Evolutionary conservation across 2,329 filamentous ascomycete genomes (phyloP).

Genomic region (Pleurostoma richardsiae): DNA sequence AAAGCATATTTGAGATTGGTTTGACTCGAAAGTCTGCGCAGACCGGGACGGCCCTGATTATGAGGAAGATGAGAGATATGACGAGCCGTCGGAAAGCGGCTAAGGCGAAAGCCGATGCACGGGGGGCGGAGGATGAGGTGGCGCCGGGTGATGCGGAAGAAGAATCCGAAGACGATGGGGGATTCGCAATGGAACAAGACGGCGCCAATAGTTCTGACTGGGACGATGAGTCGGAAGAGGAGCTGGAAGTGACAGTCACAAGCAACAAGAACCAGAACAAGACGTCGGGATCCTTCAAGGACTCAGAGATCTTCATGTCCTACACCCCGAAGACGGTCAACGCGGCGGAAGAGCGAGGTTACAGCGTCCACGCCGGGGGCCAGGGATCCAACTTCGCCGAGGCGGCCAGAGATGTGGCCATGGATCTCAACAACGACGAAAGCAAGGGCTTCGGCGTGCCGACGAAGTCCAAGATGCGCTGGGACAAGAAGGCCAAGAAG

Average conservation of each 20-base stretch:
- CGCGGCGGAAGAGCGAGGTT: slow-evolving; percentile 82
- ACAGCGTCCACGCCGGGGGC: slow-evolving; percentile 83
- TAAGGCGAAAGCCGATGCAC: slow-evolving; percentile 27
- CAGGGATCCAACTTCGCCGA: slow-evolving; percentile 76
- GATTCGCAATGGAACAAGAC: slow-evolving; percentile 26
- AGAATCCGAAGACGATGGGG: slow-evolving; percentile 17
- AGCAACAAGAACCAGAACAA: slow-evolving; percentile 47
- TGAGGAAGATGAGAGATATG: slow-evolving; percentile 66
- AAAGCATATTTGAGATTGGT: slow-evolving; percentile 95
- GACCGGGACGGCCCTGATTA: slow-evolving; percentile 66
- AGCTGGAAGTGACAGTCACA: slow-evolving; percentile 67
- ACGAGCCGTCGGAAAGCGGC: slow-evolving; percentile 55
- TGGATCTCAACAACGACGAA: slow-evolving; percentile 86
- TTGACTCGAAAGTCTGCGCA: slow-evolving; percentile 60
- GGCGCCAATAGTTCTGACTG: slow-evolving; percentile 46
- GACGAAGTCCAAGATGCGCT: slow-evolving; percentile 73
- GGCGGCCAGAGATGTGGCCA: slow-evolving; percentile 78
- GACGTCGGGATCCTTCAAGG: slow-evolving; percentile 58
- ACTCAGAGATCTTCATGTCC: slow-evolving; percentile 92
- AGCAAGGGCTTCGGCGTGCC: slow-evolving; percentile 75
- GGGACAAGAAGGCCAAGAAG: slow-evolving; percentile 96
- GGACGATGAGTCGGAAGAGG: slow-evolving; percentile 54
- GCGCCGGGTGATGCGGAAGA: slow-evolving; percentile 22
- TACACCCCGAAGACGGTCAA: slow-evolving; percentile 82
- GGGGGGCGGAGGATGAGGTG: slow-evolving; percentile 25